Conservation (phyloP, 208 protist genomes). For the Leishmania tropica region DNA sequence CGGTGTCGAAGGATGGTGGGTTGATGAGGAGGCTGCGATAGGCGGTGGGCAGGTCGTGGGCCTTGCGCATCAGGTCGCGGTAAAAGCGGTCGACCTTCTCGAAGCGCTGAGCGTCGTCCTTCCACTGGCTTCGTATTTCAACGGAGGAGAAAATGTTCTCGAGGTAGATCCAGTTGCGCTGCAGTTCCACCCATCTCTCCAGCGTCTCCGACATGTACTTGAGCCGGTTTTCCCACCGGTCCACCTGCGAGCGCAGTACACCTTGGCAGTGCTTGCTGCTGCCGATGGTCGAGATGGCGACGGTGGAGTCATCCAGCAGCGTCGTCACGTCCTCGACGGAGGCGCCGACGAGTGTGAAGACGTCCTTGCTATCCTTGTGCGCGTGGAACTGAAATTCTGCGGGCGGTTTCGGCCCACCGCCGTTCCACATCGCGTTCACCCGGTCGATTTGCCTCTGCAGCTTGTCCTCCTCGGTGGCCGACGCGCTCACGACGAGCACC, state of each 20-base stretch:
- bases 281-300: conserved; percentile 93
- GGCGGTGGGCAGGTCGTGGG: conserved; percentile 90
- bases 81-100: conserved; percentile 94
- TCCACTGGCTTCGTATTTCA: conserved; percentile 97
- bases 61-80: conserved; percentile 95
- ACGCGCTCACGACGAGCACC: conserved; percentile 92
- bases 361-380: conserved; percentile 94
- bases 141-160: conserved; percentile 96
- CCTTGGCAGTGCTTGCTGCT: conserved; percentile 93
- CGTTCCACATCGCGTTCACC: conserved; percentile 94
- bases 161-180: conserved; percentile 97
- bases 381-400: conserved; percentile 94
- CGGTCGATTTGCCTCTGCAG: conserved; percentile 97
- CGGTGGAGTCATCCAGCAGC: conserved; percentile 92
- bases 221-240: conserved; percentile 94
- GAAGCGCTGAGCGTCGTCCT: conserved; percentile 96
- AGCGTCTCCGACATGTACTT: conserved; percentile 94
- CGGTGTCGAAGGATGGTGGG: conserved; percentile 71
- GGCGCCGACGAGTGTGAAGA: conserved; percentile 88
- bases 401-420: conserved; percentile 88
- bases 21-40: conserved; percentile 91
- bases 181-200: conserved; percentile 94
- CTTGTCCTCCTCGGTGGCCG: conserved; percentile 96
- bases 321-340: conserved; percentile 94
- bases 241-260: conserved; percentile 92